Base-by-base conservation (phyloP, 495 filamentous ascomycete species). In the Lasiosphaeria miniovina region DNA sequence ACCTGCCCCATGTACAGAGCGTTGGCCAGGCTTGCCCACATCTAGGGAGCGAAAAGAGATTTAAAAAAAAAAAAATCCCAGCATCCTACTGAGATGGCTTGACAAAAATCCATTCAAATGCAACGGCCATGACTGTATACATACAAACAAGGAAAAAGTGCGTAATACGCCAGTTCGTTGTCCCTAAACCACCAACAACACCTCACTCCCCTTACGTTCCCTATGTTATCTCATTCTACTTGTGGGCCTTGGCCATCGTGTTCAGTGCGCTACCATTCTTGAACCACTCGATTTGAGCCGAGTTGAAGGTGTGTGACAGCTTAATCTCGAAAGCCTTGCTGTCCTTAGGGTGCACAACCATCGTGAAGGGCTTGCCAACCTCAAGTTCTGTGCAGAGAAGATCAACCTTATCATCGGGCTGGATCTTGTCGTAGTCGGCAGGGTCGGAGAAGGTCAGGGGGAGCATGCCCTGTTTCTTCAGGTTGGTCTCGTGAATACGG, bases 381-480 rank as follows among this genome's bases (percentile, higher is more conserved):
- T 83, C 90, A 40, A 98, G 79, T 78, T 98, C 83, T 17, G 95
- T 97, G 85, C 87, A 91, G 72, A 91, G 73, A 32, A 98, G 80
- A 72, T 96, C 90, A 65, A 96, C 85, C 77, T 87, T 93, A 84
- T 96, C 95, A 35, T 92, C 87, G 62, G 91, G 90, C 71, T 89
- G 82, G 79, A 98, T 96, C 82, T 89, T 94, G 75, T 98, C 94
- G 77, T 98, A 98, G 77, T 98, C 94, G 72, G 87, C 95, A 33
- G 95, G 94, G 71, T 97, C 87, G 55, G 84, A 73, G 80, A 98
- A 98, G 65, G 92, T 96, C 53, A 98, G 83, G 69, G 94, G 94
- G 79, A 98, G 90, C 91, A 98, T 94, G 80, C 94, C 94, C 85
- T 98, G 94, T 88, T 98, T 98, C 90, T 98, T 98, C 81, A 98